Percentiles rank a stretch among this genome's conserved stretches.
These are phyloP conservation scores for Globisporangium abappressorium DNA, from an alignment of 352 stramenopile genomes.

Conservation along the genomic window DNA sequence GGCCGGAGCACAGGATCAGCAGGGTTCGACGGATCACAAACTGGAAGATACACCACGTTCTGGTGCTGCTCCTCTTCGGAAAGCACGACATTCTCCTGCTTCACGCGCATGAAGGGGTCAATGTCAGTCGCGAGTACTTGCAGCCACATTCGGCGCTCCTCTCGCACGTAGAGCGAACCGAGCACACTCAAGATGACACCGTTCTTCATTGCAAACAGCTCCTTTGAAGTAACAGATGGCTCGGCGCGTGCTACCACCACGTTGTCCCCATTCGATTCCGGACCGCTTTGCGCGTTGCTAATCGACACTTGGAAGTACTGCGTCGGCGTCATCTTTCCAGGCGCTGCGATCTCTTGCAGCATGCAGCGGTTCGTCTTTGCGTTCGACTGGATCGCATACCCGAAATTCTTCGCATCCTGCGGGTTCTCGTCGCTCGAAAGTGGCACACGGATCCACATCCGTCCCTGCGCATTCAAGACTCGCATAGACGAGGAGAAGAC, in stretches of 20 bases:
- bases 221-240: constrained; percentile 34
- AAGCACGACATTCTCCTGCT: constrained; percentile 27
- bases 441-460: constrained; percentile 66
- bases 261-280: constrained; percentile 12
- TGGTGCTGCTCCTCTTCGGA: constrained; percentile 41
- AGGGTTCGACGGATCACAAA: constrained; percentile 28
- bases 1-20: constrained; percentile 39
- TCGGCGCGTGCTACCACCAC: constrained; percentile 31
- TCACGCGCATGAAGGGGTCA: constrained; percentile 41
- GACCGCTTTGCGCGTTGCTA: constrained; percentile 7
- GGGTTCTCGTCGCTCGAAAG: constrained; percentile 31
- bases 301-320: constrained; percentile 43
- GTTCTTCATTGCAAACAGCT: constrained; percentile 52
- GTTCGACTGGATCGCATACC: constrained; percentile 74
- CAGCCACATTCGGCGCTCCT: constrained; percentile 56
- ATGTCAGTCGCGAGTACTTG: constrained; percentile 57
- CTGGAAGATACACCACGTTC: constrained; percentile 56
- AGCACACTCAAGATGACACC: constrained; percentile 50
- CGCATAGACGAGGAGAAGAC: constrained; percentile 53
- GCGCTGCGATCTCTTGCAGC: constrained; percentile 61
- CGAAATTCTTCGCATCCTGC: constrained; percentile 48
- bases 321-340: constrained; percentile 55
- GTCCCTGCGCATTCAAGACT: constrained; percentile 49
- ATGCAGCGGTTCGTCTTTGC: constrained; percentile 76
- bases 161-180: constrained; percentile 45